Base-by-base conservation (phyloP, 768 basidiomycete species). In the Suillus paluster region DNA sequence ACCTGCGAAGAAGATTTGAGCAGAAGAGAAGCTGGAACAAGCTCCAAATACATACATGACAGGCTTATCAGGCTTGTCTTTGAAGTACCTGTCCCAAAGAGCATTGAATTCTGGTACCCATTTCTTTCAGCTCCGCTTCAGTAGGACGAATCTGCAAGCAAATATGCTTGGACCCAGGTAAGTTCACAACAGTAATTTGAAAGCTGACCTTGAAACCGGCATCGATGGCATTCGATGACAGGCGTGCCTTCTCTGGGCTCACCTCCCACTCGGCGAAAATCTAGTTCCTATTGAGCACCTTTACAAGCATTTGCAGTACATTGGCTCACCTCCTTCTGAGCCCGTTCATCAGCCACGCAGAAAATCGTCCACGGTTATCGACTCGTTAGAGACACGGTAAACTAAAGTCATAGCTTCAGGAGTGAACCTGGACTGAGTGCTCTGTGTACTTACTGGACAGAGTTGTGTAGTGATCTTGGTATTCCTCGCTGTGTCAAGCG, bases 21-120 rank as follows among this genome's bases (percentile, higher is more conserved):
- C 34, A 5, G 1, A 41, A 56, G 21, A 42, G 56, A 36, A 59
- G 49, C 19, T 50, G 17, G 1, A 27, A 33, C 4, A 63, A 30
- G 36, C 36, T 57, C 15, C 46, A 48, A 33, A 36, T 25, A 71
- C 79, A 59, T 72, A 84, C 87, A 89, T 89, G 62, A 89, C 86
- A 4, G 88, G 89, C 79, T 90, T 90, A 79, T 89, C 88, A 58
- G 88, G 88, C 79, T 89, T 90, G 78, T 90, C 86, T 79, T 86
- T 88, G 83, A 91, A 90, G 77, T 91, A 90, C 33, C 42, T 80
- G 70, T 90, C 75, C 85, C 84, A 89, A 53, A 89, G 82, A 64
- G 79, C 78, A 67, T 87, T 87, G 76, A 89, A 90, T 68, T 90
- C 88, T 17, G 87, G 88, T n/a, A n/a, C 88, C 88, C 87, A 89